A percentile compares a stretch with the other conserved stretches of the same genome.
These are phyloP conservation scores for Typha latifolia DNA, from an alignment of 176 grass and related monocot genomes.

Conservation along the genomic window DNA sequence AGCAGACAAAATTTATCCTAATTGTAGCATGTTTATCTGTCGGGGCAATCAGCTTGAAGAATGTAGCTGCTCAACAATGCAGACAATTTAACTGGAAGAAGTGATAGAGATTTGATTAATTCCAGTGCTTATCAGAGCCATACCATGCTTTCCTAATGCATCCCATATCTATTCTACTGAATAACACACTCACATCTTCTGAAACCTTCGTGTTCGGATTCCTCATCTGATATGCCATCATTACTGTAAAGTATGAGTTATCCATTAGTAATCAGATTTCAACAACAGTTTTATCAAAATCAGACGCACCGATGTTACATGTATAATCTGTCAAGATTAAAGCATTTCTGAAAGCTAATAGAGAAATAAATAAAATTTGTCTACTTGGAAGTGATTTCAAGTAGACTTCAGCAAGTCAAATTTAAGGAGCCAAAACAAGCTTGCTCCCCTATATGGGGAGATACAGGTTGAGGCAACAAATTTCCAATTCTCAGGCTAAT, in stretches of 20 bases:
- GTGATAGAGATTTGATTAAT: neutral
- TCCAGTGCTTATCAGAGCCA: slow-evolving; percentile 9
- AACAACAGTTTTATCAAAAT: slow-evolving; percentile 4
- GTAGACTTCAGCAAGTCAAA: neutral
- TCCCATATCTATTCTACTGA: slow-evolving; percentile 30
- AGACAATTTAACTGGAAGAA: slow-evolving; percentile 2
- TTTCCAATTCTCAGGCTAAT: too few relatives aligned
- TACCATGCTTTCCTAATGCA: slow-evolving; percentile 10
- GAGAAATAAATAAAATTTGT: neutral
- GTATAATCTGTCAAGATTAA: neutral
- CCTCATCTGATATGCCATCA: slow-evolving; percentile 72
- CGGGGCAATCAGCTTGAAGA: neutral
- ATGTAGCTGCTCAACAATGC: neutral
- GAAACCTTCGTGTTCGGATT: slow-evolving; percentile 53
- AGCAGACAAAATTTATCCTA: slow-evolving; percentile 14
- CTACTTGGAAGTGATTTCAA: neutral
- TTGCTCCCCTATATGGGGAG: too few relatives aligned
- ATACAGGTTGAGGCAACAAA: too few relatives aligned
- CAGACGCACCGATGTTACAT: neutral
- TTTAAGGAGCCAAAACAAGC: neutral
- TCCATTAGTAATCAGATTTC: slow-evolving; percentile 14
- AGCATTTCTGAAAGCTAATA: neutral
- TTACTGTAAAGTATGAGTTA: slow-evolving; percentile 39
- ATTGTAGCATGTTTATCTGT: slow-evolving; percentile 6
- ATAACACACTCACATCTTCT: slow-evolving; percentile 87